phyloP scores from a whole-genome alignment of 169 alveolate genomes.

The Perkinsus chesapeaki region DNA sequence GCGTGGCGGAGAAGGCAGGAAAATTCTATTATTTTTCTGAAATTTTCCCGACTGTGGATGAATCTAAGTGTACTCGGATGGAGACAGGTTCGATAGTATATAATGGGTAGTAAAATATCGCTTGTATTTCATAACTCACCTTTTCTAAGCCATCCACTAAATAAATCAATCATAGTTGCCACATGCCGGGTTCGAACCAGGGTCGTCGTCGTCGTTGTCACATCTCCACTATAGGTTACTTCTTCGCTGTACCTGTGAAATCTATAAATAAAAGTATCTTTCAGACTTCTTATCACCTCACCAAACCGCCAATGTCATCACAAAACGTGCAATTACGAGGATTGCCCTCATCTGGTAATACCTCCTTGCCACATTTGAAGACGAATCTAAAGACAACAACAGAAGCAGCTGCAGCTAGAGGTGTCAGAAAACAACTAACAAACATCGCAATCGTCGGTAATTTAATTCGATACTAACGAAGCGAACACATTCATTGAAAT shows the following conservation, averaged over 20 bases:
- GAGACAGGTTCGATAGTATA: too few species aligned
- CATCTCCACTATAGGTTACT: background rate
- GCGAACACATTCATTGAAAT: too few species aligned
- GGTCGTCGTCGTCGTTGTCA: background rate
- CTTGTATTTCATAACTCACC: background rate
- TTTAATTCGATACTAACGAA: too few species aligned
- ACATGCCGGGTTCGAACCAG: background rate
- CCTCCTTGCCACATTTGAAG: background rate
- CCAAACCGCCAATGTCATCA: background rate
- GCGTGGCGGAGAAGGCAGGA: too few species aligned
- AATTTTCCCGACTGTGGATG: too few species aligned
- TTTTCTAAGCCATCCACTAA: background rate
- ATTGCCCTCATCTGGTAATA: background rate
- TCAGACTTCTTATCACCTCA: background rate
- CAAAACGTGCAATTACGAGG: background rate
- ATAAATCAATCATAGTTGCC: background rate
- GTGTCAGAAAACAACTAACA: background rate
- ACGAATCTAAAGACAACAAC: background rate
- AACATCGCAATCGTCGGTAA: too few species aligned
- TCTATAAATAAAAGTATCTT: background rate
- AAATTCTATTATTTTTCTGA: too few species aligned
- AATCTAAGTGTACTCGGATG: too few species aligned
- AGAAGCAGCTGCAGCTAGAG: too few species aligned
- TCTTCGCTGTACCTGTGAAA: background rate
- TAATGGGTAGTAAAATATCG: too few species aligned